Evolutionary conservation across 2,329 filamentous ascomycete genomes (phyloP).

Genomic region (Paecilomyces fulvus): DNA sequence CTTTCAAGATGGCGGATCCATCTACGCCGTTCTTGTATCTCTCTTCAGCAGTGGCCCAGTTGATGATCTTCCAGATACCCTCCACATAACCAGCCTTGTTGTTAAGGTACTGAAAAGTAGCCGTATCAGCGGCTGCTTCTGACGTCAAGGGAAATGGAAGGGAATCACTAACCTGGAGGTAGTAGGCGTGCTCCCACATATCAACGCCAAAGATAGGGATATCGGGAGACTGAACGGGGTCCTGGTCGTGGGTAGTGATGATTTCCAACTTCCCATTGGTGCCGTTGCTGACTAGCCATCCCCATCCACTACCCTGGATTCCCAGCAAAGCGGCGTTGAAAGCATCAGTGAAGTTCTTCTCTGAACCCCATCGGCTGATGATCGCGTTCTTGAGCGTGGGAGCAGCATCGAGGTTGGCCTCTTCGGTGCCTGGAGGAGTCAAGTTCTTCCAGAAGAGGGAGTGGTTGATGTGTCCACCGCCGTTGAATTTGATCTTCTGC

Average conservation of each 20-base stretch:
- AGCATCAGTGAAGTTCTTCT: constrained; percentile 56
- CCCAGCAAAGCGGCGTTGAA: constrained; percentile 59
- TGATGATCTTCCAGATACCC: constrained; percentile 85
- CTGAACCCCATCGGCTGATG: constrained; percentile 56
- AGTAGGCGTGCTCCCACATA: constrained; percentile 94
- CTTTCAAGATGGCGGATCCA: constrained; percentile 15
- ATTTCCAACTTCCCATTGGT: constrained; percentile 56
- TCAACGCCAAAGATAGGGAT: constrained; percentile 74
- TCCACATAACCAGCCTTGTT: constrained; percentile 88
- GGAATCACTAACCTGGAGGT: constrained; percentile 54
- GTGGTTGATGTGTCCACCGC: constrained; percentile 89
- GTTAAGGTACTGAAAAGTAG: constrained; percentile 64
- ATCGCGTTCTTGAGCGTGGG: constrained; percentile 56
- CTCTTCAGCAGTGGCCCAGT: constrained; percentile 79
- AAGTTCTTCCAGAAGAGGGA: constrained; percentile 87
- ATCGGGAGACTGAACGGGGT: constrained; percentile 67
- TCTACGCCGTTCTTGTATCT: constrained; percentile 40
- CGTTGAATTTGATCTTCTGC: constrained; percentile 73
- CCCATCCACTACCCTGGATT: constrained; percentile 81
- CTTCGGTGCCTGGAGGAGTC: constrained; percentile 49
- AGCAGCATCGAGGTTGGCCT: constrained; percentile 46
- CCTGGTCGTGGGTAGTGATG: constrained; percentile 78
- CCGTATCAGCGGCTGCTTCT: background rate
- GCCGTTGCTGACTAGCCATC: constrained; percentile 67
- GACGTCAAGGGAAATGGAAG: background rate